A percentile compares a stretch with the other conserved stretches of the same genome.
Conservation (phyloP, 225 moss, liverwort and hornwort genomes). For the Lunularia cruciata region DNA sequence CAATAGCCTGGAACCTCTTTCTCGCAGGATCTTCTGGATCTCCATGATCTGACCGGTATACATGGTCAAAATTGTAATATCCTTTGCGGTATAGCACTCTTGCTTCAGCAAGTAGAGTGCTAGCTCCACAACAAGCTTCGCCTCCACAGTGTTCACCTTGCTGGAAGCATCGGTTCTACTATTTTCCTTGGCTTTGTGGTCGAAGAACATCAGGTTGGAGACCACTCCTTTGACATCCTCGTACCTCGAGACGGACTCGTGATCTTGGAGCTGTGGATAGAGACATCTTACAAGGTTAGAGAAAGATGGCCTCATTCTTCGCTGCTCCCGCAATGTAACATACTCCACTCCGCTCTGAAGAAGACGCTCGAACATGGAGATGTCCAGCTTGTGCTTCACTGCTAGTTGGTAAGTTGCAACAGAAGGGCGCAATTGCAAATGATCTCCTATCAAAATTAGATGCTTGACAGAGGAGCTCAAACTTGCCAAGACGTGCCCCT, state of each 20-base stretch:
- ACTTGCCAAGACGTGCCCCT: constrained; percentile 41
- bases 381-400: constrained; percentile 31
- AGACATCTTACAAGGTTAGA: constrained; percentile 36
- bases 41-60: constrained; percentile 35
- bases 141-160: constrained; percentile 37
- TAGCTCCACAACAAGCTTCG: constrained; percentile 43
- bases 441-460: constrained; percentile 49
- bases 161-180: constrained; percentile 2
- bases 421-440: constrained; percentile 43
- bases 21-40: constrained; percentile 19
- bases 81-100: constrained; percentile 21
- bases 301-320: constrained; percentile 46
- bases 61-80: constrained; percentile 43
- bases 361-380: constrained; percentile 48
- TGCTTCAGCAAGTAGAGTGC: constrained; percentile 48
- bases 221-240: constrained; percentile 34
- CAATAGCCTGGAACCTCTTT: neutral
- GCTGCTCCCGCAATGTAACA: constrained; percentile 36
- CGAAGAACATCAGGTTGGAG: constrained; percentile 34
- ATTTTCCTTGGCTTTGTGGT: constrained; percentile 36
- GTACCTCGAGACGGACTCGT: constrained; percentile 20
- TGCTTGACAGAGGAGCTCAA: constrained; percentile 39
- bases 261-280: constrained; percentile 29
- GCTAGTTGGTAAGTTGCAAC: constrained; percentile 34
- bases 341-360: constrained; percentile 41